Conservation (phyloP, 805 yeast species). For the Saccharomycopsis sp. region DNA sequence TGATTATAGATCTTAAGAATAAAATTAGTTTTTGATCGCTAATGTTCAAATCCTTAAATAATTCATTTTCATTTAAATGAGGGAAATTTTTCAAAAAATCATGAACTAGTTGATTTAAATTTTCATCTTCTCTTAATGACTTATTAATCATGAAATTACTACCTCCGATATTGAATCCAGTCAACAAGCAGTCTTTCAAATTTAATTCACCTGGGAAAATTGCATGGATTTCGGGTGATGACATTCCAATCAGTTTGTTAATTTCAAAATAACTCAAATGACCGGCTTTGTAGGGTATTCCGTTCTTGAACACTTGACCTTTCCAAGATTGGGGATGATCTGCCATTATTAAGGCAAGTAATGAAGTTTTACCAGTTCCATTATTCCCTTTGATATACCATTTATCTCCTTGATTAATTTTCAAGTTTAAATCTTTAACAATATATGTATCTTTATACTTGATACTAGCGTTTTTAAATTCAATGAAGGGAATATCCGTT, state of each 20-base stretch:
- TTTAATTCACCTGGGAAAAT: conserved; percentile 56
- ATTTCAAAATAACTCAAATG: conserved; percentile 64
- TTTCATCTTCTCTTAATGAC: not conserved
- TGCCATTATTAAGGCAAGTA: conserved; percentile 74
- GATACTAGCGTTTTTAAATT: conserved; percentile 54
- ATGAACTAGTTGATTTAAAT: not conserved
- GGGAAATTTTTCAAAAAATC: conserved; percentile 31
- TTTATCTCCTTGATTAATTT: conserved; percentile 56
- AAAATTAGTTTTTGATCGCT: conserved; percentile 72
- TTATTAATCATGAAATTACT: not conserved
- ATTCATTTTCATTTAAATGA: conserved; percentile 26
- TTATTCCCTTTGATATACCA: conserved; percentile 89
- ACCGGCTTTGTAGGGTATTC: conserved; percentile 65
- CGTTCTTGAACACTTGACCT: conserved; percentile 50
- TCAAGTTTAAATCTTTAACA: conserved; percentile 53
- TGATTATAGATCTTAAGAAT: conserved; percentile 67
- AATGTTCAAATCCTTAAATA: conserved; percentile 46
- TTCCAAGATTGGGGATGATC: conserved; percentile 98
- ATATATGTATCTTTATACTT: conserved; percentile 54
- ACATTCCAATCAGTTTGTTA: conserved; percentile 69
- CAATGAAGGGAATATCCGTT: conserved; percentile 24
- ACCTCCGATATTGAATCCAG: conserved; percentile 40
- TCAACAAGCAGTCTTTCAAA: conserved; percentile 47
- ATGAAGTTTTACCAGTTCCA: conserved; percentile 90
- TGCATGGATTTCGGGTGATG: conserved; percentile 89